Evolutionary conservation across 23 red algal genomes (phyloP).

Genomic region (Gracilaria gracilis): DNA sequence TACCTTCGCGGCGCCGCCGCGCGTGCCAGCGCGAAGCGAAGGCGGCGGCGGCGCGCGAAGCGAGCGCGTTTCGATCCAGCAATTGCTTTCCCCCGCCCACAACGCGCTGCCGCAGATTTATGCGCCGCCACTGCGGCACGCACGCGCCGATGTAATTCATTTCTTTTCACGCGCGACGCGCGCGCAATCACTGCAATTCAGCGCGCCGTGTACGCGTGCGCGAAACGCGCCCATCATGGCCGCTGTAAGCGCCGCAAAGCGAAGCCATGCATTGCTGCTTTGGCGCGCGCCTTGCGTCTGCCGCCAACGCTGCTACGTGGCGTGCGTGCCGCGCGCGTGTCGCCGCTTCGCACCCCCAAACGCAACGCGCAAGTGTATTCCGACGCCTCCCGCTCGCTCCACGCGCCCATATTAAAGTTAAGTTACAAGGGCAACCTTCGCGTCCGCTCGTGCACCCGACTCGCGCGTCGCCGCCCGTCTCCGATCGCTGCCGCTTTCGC

Average conservation of each 20-base stretch:
- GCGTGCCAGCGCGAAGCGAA: not conserved
- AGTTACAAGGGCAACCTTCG: no score
- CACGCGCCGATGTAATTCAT: not conserved
- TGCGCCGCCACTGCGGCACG: not conserved
- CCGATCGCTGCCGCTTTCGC: not conserved
- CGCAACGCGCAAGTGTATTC: no score
- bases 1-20: no score
- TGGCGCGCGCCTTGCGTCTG: not conserved
- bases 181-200: conserved; percentile 7
- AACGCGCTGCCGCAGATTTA: no score
- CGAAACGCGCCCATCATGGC: not conserved
- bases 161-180: not conserved
- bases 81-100: conserved; percentile 7
- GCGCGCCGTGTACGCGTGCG: not conserved
- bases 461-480: no score
- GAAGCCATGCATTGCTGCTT: not conserved
- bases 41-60: not conserved
- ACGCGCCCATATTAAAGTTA: not conserved
- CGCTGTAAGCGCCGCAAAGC: not conserved
- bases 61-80: not conserved
- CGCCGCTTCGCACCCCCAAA: not conserved
- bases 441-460: no score
- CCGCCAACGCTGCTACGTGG: not conserved
- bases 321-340: not conserved
- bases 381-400: not conserved